Conservation (phyloP, 495 filamentous ascomycete genomes). For the Neurospora hispaniola region DNA sequence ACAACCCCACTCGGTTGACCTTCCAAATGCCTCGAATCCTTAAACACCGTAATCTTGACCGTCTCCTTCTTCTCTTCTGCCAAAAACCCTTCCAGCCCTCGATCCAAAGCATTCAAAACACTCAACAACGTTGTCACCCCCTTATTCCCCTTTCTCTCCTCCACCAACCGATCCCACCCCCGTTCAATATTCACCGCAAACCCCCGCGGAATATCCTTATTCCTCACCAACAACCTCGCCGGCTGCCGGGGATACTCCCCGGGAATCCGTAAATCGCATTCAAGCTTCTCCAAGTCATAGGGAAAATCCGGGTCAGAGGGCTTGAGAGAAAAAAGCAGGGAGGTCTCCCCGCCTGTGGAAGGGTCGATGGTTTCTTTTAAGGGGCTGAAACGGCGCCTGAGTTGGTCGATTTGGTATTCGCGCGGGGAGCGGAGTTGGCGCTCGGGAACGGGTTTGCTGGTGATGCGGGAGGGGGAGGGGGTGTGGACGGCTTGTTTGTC, state of each 20-base stretch:
- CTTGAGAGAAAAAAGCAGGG: constrained; percentile 50
- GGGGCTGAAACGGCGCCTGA: constrained; percentile 61
- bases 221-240: constrained; percentile 55
- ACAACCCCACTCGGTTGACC: background rate
- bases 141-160: constrained; percentile 26
- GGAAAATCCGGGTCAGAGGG: constrained; percentile 88
- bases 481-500: constrained; percentile 30
- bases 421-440: constrained; percentile 57
- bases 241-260: constrained; percentile 44
- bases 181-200: constrained; percentile 72
- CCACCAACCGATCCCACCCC: constrained; percentile 62
- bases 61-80: constrained; percentile 64
- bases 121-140: constrained; percentile 48
- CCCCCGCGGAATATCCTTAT: constrained; percentile 67
- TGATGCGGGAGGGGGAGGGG: constrained; percentile 35
- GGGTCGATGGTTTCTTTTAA: constrained; percentile 39
- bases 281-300: constrained; percentile 61
- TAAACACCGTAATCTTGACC: constrained; percentile 66
- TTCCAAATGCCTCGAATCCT: constrained; percentile 34
- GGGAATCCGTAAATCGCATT: constrained; percentile 64
- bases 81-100: constrained; percentile 60
- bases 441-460: constrained; percentile 54
- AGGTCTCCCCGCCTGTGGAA: constrained; percentile 32
- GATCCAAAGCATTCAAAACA: constrained; percentile 64
- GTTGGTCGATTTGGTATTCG: constrained; percentile 66